Base-by-base conservation (phyloP, 163 green algal genomes). In the Chlamydomonas reinhardtii region DNA sequence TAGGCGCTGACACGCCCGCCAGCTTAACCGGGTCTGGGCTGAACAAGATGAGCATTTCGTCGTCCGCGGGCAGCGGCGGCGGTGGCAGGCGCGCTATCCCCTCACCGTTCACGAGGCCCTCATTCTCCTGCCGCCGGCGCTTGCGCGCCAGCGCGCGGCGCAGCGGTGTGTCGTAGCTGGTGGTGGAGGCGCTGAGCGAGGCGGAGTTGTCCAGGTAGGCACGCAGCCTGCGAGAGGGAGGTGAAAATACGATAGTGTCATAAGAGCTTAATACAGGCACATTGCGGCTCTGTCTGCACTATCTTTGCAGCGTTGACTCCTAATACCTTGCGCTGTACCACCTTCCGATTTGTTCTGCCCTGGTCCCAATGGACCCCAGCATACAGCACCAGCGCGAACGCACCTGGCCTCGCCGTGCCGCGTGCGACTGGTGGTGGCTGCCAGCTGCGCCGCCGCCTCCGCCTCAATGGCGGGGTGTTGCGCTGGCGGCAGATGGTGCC, bases 91-190 rank as follows among this genome's bases (percentile, higher is more conserved):
- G 54, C 2, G 59, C 39, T n/a, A 86, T 22, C 14, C 81, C 61
- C 43, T 89, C 87, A 2, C 20, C 70, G 22, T 75, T 87, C 34
- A 62, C 66, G 72, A 37, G 73, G 56, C 68, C 78, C 84, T 93
- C 87, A 71, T 80, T 62, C 68, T 93, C 90, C 32, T 89, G 73
- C 25, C 84, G 77, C 80, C 90, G 80, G 72, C 89, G 85, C 76
- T 85, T 89, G 85, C 77, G 80, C 64, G 73, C 43, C 3, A 91
- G 89, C 43, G 92, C 89, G 29, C 91, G 89, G 32, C 83, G 81
- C 65, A 94, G 74, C 59, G 88, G 76, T 29, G 86, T 79, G 88
- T 91, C 79, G 59, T 87, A 87, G 20, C 24, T 72, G 64, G 56
- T 74, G 35, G 39, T 62, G 32, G 74, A 35, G 54, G 27, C 34